phyloP scores from a whole-genome alignment of 2,329 filamentous ascomycete genomes.

The Aspergillus piperis region DNA sequence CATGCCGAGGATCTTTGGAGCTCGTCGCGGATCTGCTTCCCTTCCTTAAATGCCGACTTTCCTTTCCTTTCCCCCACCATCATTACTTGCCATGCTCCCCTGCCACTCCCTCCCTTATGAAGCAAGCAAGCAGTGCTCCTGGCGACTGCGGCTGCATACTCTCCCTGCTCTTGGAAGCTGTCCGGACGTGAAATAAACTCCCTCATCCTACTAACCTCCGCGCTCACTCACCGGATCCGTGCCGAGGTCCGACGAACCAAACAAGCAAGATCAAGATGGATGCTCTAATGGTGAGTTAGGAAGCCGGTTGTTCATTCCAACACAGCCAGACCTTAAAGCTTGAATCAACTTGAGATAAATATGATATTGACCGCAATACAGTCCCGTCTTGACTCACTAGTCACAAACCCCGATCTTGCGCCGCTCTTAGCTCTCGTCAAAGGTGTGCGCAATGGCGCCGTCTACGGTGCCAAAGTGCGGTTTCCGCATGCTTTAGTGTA shows the following conservation, averaged over 20 bases:
- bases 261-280: slow-evolving; percentile 32
- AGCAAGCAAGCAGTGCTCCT: slow-evolving; percentile 9
- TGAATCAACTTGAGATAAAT: too few species aligned
- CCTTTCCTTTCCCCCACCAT: slow-evolving; percentile 23
- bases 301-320: neutral
- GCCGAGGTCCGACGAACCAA: slow-evolving; percentile 28
- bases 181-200: slow-evolving; percentile 10
- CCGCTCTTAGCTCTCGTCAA: slow-evolving; percentile 84
- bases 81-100: neutral
- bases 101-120: neutral
- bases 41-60: slow-evolving; percentile 30
- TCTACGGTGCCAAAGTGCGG: slow-evolving; percentile 96
- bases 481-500: slow-evolving; percentile 95
- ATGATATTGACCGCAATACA: slow-evolving; percentile 36
- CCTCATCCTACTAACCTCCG: neutral
- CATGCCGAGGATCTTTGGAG: slow-evolving; percentile 43
- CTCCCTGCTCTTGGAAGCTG: slow-evolving; percentile 12
- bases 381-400: slow-evolving; percentile 71
- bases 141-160: slow-evolving; percentile 13
- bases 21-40: slow-evolving; percentile 25
- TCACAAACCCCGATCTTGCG: slow-evolving; percentile 82
- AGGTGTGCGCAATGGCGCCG: slow-evolving; percentile 91
- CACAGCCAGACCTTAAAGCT: neutral
- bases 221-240: slow-evolving; percentile 11
- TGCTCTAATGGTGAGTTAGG: slow-evolving; percentile 33